These are phyloP conservation scores for Rosa lucieae DNA, from an alignment of 306 rosid species.

Conservation along the genomic window DNA sequence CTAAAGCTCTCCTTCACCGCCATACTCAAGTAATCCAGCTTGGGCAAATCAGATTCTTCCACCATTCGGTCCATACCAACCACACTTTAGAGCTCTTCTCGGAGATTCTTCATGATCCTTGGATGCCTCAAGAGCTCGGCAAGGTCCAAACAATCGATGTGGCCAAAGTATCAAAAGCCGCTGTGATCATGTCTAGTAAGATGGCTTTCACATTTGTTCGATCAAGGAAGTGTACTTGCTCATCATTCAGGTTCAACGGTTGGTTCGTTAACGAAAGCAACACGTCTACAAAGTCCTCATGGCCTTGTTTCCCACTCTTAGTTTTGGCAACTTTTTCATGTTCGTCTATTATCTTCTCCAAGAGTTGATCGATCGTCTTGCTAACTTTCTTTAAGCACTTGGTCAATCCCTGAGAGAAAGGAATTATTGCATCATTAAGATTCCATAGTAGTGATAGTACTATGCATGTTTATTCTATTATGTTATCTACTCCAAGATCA, in stretches of 20 bases:
- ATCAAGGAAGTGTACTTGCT: conserved; percentile 3
- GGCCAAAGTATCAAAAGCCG: conserved; percentile 12
- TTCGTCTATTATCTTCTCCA: conserved; percentile 30
- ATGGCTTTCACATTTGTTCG: conserved; percentile 41
- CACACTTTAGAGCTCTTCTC: conserved; percentile 32
- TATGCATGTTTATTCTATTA: too few species aligned
- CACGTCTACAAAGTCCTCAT: conserved; percentile 28
- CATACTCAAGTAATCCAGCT: conserved; percentile 32
- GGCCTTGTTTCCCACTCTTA: background rate
- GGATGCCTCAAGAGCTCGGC: conserved; percentile 43
- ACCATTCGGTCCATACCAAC: conserved; percentile 33
- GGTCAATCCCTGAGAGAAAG: background rate
- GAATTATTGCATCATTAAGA: too few species aligned
- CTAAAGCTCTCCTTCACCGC: conserved; percentile 43
- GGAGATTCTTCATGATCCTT: conserved; percentile 38
- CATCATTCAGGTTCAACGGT: background rate
- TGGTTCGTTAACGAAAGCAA: conserved; percentile 26
- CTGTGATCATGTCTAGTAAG: conserved; percentile 25
- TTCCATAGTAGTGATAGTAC: too few species aligned
- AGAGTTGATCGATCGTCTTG: background rate
- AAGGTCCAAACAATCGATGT: conserved; percentile 30
- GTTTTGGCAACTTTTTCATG: conserved; percentile 7
- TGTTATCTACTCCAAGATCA: too few species aligned
- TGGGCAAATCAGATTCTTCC: conserved; percentile 36
- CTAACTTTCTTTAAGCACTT: conserved; percentile 8